These are phyloP conservation scores for Ettlia oleoabundans DNA, from an alignment of 139 green algal species.

Conservation along the genomic window DNA sequence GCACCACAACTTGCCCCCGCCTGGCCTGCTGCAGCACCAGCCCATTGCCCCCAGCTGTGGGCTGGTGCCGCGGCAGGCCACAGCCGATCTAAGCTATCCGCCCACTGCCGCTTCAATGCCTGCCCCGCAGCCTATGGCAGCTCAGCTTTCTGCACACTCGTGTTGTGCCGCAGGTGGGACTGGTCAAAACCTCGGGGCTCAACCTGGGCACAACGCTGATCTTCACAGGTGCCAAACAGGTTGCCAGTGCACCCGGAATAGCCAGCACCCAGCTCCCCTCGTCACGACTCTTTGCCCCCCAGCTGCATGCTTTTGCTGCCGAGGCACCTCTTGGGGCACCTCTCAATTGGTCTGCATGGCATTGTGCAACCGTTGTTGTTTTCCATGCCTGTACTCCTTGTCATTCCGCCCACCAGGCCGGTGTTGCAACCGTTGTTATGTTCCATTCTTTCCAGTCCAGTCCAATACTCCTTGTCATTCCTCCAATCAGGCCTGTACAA, in stretches of 20 bases:
- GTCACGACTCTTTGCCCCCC: no score
- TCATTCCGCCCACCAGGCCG: no score
- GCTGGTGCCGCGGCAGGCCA: background rate
- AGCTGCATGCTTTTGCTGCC: no score
- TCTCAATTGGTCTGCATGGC: no score
- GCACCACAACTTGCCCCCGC: no score
- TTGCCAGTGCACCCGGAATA: no score
- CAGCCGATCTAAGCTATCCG: background rate
- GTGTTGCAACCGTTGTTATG: no score
- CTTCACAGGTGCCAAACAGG: conserved; percentile 63
- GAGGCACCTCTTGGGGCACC: no score
- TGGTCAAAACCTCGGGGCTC: conserved; percentile 60
- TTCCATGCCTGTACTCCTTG: no score
- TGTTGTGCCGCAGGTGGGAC: conserved; percentile 52
- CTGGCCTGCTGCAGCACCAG: background rate
- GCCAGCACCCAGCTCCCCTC: no score
- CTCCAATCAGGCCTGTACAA: conserved; percentile 68
- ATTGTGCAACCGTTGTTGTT: no score
- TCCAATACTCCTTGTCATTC: background rate
- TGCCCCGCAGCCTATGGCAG: background rate
- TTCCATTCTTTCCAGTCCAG: no score
- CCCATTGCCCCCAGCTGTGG: background rate
- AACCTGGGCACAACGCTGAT: conserved; percentile 84
- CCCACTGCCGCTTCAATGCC: background rate
- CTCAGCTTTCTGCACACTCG: background rate